These are phyloP conservation scores for Lepiota venenata DNA, from an alignment of 768 basidiomycete species.

Conservation along the genomic window DNA sequence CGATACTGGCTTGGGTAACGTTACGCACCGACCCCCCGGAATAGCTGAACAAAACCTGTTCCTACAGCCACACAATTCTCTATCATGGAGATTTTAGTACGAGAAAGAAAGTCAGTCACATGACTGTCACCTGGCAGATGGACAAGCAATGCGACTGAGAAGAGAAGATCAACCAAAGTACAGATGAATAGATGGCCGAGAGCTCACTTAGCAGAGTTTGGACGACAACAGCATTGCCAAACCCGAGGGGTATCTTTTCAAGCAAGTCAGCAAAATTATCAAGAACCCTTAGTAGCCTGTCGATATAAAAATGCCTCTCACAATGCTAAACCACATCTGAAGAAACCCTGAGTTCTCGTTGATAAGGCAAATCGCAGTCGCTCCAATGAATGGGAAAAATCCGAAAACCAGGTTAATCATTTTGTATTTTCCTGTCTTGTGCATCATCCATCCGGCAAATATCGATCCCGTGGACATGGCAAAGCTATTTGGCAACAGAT, in stretches of 20 bases:
- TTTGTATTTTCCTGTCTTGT: constrained; percentile 61
- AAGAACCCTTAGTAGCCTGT: neutral
- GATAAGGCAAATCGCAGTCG: constrained; percentile 44
- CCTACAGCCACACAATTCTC: constrained; percentile 63
- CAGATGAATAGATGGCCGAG: neutral
- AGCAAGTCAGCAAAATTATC: neutral
- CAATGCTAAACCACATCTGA: constrained; percentile 60
- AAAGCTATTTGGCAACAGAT: constrained; percentile 58
- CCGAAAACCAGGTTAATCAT: constrained; percentile 59
- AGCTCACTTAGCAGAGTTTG: constrained; percentile 65
- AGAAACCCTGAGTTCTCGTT: constrained; percentile 46
- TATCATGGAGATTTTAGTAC: constrained; percentile 17
- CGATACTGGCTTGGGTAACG: neutral
- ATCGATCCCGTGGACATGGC: constrained; percentile 60
- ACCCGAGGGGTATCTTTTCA: constrained; percentile 63
- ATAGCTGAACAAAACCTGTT: constrained; percentile 65
- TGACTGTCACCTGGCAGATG: constrained; percentile 54
- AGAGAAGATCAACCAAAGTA: constrained; percentile 28
- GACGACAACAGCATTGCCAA: constrained; percentile 68
- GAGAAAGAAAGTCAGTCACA: neutral
- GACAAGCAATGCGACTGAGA: constrained; percentile 59
- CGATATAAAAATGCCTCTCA: constrained; percentile 25
- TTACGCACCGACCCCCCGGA: constrained; percentile 60
- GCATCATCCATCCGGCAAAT: constrained; percentile 73
- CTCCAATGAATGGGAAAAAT: constrained; percentile 56